Conservation (phyloP, 305 asterid genomes). For the Rubia peregrina region DNA sequence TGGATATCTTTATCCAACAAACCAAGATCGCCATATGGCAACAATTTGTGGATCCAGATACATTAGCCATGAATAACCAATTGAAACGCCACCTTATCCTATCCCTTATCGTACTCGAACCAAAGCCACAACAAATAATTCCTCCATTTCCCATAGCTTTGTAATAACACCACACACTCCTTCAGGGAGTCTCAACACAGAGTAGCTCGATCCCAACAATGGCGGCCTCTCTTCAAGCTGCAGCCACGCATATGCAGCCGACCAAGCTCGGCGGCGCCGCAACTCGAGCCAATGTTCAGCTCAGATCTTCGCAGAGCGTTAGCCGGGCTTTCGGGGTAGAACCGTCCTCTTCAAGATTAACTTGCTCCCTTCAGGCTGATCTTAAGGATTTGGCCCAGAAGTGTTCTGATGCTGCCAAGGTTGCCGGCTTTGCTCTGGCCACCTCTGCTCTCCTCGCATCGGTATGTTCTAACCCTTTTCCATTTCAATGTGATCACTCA, state of each 20-base stretch:
- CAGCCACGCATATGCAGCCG: constrained; percentile 83
- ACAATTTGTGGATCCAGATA: constrained; percentile 21
- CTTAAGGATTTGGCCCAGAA: constrained; percentile 69
- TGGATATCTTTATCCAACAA: constrained; percentile 29
- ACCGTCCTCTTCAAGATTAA: constrained; percentile 34
- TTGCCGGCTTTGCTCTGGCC: constrained; percentile 96
- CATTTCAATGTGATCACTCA: neutral
- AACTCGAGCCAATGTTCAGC: constrained; percentile 39
- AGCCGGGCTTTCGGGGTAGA: constrained; percentile 62
- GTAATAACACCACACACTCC: constrained; percentile 18
- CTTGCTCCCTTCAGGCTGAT: constrained; percentile 78
- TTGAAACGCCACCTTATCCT: constrained; percentile 55
- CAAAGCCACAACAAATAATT: constrained; percentile 39
- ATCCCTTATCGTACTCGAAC: constrained; percentile 48
- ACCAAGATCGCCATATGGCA: constrained; percentile 42
- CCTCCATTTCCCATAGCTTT: constrained; percentile 14
- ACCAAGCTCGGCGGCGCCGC: constrained; percentile 48
- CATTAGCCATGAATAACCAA: constrained; percentile 34
- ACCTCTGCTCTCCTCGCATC: constrained; percentile 86
- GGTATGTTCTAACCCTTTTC: constrained; percentile 28
- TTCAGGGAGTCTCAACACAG: neutral
- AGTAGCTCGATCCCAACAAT: constrained; percentile 22
- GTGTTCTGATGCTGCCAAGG: constrained; percentile 84
- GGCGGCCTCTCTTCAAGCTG: constrained; percentile 84
- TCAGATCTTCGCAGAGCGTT: constrained; percentile 47